A percentile compares a stretch with the other conserved stretches of the same genome.
phyloP scores from a whole-genome alignment of 495 filamentous ascomycete genomes.

The Penicillium robsamsonii region DNA sequence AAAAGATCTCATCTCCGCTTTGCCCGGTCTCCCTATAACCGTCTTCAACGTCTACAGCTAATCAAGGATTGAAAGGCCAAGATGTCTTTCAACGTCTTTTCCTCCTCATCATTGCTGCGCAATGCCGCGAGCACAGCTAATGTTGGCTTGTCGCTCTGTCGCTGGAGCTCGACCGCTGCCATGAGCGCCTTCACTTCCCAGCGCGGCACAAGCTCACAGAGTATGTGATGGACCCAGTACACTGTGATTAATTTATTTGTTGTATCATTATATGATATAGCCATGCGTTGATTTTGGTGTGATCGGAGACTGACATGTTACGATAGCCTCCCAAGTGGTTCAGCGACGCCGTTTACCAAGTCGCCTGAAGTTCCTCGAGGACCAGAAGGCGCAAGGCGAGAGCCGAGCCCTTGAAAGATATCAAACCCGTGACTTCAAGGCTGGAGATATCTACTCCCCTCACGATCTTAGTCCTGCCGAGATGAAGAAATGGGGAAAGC shows the following conservation, averaged over 20 bases:
- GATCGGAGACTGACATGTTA: conserved; percentile 5
- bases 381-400: conserved; percentile 40
- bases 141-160: conserved; percentile 30
- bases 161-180: conserved; percentile 43
- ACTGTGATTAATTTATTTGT: neutral
- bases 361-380: conserved; percentile 38
- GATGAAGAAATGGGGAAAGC: conserved; percentile 65
- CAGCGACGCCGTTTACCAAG: conserved; percentile 30
- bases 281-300: neutral
- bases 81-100: conserved; percentile 38
- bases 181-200: conserved; percentile 31
- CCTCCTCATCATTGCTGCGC: conserved; percentile 33
- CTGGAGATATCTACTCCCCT: conserved; percentile 86
- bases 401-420: conserved; percentile 39
- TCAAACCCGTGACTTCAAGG: conserved; percentile 56
- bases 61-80: neutral
- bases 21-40: conserved; percentile 8
- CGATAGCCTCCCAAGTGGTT: conserved; percentile 19
- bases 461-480: conserved; percentile 77
- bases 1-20: conserved; percentile 24
- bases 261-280: neutral
- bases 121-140: conserved; percentile 18
- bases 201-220: conserved; percentile 20
- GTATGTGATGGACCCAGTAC: conserved; percentile 19
- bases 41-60: conserved; percentile 4